These are phyloP conservation scores for Marsdenia floribunda DNA, from an alignment of 257 asterid genomes.

Conservation along the genomic window DNA sequence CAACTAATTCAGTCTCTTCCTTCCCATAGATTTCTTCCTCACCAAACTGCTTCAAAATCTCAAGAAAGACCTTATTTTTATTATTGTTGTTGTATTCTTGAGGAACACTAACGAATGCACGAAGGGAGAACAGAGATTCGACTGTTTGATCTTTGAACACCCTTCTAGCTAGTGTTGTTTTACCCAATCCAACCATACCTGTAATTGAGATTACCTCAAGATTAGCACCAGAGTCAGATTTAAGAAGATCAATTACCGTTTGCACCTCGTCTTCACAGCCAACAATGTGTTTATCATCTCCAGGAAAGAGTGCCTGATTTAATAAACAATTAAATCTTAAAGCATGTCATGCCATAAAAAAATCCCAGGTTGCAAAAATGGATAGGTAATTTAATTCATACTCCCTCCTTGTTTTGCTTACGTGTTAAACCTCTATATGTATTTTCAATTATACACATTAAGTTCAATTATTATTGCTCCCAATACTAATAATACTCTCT, in stretches of 20 bases:
- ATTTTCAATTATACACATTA: too few relatives aligned
- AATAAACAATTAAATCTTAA: too few relatives aligned
- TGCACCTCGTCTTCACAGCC: conserved; percentile 13
- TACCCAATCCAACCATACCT: conserved; percentile 26
- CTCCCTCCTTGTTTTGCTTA: too few relatives aligned
- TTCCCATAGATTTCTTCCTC: neutral
- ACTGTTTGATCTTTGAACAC: conserved; percentile 12
- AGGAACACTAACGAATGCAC: conserved; percentile 23
- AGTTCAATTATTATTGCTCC: too few relatives aligned
- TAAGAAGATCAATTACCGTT: conserved; percentile 11
- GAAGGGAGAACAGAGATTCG: conserved; percentile 15
- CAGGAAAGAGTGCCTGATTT: neutral
- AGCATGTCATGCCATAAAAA: too few relatives aligned
- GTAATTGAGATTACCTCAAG: conserved; percentile 15
- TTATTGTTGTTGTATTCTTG: conserved; percentile 1
- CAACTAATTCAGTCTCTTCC: neutral
- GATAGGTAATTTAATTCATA: too few relatives aligned
- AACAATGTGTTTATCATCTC: conserved; percentile 10
- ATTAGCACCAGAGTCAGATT: neutral
- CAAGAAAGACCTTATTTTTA: conserved; percentile 14
- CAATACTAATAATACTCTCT: too few relatives aligned
- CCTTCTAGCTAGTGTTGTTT: conserved; percentile 26
- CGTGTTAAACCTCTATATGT: too few relatives aligned
- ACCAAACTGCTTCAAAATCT: neutral
- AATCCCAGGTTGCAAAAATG: too few relatives aligned